Base-by-base conservation (phyloP, 495 filamentous ascomycete genomes). In the Penicillium dipodomyicola region DNA sequence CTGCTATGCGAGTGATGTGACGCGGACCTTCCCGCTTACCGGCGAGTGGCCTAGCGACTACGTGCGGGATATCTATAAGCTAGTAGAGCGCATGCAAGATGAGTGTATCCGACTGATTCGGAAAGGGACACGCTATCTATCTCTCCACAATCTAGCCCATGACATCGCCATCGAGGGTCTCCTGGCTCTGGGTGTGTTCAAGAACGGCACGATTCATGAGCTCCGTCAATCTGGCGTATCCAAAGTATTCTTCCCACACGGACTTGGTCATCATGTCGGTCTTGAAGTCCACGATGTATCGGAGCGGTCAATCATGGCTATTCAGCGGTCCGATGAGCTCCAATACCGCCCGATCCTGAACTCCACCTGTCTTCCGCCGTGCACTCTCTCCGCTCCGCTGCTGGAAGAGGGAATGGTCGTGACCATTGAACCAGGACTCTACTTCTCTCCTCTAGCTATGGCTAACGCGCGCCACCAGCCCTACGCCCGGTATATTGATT, bases 1-100 rank as follows among this genome's bases (percentile, higher is more conserved):
- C 12, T 90, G 88, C 68, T 97, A 97, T 65, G 91, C 91, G n/a
- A 85, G 84, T 49, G 92, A 97, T 61, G 82, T 97, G 35, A 97
- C 93, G 0, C 82, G 93, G 5, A 96, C 92, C 2, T 85, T 96
- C 62, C 93, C 93, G 0, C 70, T 96, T 17, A 62, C 69, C 15
- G 84, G 82, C 2, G 67, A 73, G 1, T 92, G 87, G 80, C 81
- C 83, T 1, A 76, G 74, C 50, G 54, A 65, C 11, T 86, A 94
- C 63, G 82, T 83, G 3, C 78, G 78, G 49, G 78, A 81, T 35
- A 86, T 96, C 48, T 90, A 97, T 69, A 74, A 76, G 5, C 63
- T 92, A 10, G 93, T 97, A 17, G 81, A 89, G 61, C 73, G 77
- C 42, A 96, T 97, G 87, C 93, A 96, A 65, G 79, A 83, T 8